Percentiles rank a stretch among this genome's conserved stretches.
phyloP scores from a whole-genome alignment of 768 basidiomycete species.

The Inosperma sp. region DNA sequence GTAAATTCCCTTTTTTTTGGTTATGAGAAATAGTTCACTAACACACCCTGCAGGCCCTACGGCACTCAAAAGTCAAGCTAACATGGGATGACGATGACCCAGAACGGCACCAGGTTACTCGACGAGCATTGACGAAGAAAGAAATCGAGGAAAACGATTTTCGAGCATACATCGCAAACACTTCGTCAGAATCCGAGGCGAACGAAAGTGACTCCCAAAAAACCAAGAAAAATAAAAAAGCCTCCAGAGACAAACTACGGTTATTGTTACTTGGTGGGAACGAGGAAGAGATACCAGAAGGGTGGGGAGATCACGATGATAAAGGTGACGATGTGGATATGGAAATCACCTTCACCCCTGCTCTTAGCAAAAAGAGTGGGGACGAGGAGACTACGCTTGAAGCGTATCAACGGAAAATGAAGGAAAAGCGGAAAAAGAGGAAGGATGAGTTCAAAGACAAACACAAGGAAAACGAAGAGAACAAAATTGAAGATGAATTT shows the following conservation, averaged over 20 bases:
- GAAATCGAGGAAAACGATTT: constrained; percentile 94
- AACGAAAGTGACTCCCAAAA: constrained; percentile 36
- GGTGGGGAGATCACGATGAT: constrained; percentile 59
- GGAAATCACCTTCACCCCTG: constrained; percentile 95
- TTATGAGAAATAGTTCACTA: no score
- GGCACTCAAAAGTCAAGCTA: constrained; percentile 95
- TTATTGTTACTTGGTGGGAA: constrained; percentile 64
- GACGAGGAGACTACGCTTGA: constrained; percentile 80
- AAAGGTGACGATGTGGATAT: constrained; percentile 65
- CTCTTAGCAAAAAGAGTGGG: constrained; percentile 52
- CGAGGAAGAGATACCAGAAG: constrained; percentile 72
- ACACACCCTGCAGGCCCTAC: constrained; percentile 61
- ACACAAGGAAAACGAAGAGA: constrained; percentile 19
- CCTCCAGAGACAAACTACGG: constrained; percentile 68
- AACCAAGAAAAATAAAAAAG: constrained; percentile 32
- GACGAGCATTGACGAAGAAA: constrained; percentile 70
- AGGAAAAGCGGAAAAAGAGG: constrained; percentile 79
- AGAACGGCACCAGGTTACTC: constrained; percentile 74
- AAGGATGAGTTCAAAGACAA: constrained; percentile 60
- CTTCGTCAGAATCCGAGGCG: constrained; percentile 58
- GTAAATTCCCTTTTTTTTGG: constrained; percentile 41
- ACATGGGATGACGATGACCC: constrained; percentile 99
- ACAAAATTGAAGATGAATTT: constrained; percentile 60
- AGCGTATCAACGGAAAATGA: constrained; percentile 83
- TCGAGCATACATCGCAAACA: constrained; percentile 69